These are phyloP conservation scores for Penicillium hordei DNA, from an alignment of 2,329 filamentous ascomycete genomes.

Conservation along the genomic window DNA sequence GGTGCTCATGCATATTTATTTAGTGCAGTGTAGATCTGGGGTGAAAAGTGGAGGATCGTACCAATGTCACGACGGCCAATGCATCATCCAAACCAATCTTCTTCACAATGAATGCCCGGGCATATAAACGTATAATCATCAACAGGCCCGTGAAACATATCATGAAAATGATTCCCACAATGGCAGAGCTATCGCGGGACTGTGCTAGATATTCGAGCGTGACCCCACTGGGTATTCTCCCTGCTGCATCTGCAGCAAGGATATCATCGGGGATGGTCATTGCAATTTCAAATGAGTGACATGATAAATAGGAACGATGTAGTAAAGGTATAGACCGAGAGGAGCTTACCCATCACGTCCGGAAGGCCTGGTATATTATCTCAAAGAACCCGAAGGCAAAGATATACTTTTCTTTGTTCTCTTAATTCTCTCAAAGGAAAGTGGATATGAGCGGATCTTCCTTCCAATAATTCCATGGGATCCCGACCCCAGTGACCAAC, in stretches of 20 bases:
- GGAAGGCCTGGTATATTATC: too few relatives aligned
- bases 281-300: constrained; percentile 7
- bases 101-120: constrained; percentile 47
- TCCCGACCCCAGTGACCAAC: constrained; percentile 1
- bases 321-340: background rate
- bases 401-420: too few relatives aligned
- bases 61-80: constrained; percentile 49
- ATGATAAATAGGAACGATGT: background rate
- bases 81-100: constrained; percentile 50
- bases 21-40: constrained; percentile 7
- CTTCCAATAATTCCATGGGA: background rate
- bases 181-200: constrained; percentile 28
- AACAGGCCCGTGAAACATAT: constrained; percentile 32
- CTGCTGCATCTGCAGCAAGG: constrained; percentile 27
- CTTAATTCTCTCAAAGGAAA: constrained; percentile 1
- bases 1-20: background rate
- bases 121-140: constrained; percentile 47
- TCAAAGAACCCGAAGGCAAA: too few relatives aligned
- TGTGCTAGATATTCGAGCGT: constrained; percentile 30
- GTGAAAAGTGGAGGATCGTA: constrained; percentile 27
- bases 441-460: constrained; percentile 15
- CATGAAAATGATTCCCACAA: constrained; percentile 32
- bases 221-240: constrained; percentile 28
- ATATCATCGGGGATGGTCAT: constrained; percentile 32
- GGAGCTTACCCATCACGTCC: background rate